Evolutionary conservation across 768 basidiomycete genomes (phyloP).

Genomic region (Lactarius deliciosus): DNA sequence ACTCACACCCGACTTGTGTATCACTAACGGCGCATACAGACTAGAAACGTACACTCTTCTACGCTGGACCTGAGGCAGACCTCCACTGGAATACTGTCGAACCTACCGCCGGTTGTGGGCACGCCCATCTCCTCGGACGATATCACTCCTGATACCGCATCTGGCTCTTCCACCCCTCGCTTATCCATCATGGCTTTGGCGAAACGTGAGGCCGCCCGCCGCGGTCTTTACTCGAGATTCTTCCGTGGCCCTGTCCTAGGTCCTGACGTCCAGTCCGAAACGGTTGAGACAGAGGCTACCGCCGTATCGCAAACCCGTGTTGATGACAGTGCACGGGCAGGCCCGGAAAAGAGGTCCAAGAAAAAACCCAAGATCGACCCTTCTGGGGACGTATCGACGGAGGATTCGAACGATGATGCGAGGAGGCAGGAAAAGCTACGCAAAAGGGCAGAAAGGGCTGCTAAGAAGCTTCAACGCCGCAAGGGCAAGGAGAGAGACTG

Average conservation of each 20-base stretch:
- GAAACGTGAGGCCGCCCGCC: conserved; percentile 76
- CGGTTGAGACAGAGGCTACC: conserved; percentile 6
- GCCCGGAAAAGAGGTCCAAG: conserved; percentile 5
- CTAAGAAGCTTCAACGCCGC: conserved; percentile 22
- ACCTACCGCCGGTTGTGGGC: conserved; percentile 56
- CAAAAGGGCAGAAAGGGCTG: conserved; percentile 29
- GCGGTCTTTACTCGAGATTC: conserved; percentile 76
- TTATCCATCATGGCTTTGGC: conserved; percentile 59
- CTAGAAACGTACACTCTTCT: conserved; percentile 17
- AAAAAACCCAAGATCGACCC: conserved; percentile 12
- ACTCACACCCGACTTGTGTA: neutral
- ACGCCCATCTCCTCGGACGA: conserved; percentile 45
- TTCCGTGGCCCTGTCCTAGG: conserved; percentile 73
- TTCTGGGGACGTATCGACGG: neutral
- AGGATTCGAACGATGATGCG: conserved; percentile 18
- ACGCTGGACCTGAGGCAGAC: conserved; percentile 52
- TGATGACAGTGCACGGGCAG: neutral
- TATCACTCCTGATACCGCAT: conserved; percentile 35
- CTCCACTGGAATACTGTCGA: conserved; percentile 72
- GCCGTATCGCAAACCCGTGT: conserved; percentile 4
- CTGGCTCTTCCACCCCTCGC: conserved; percentile 36
- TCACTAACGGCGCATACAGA: conserved; percentile 27
- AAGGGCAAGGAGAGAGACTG: conserved; percentile 11
- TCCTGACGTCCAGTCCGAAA: conserved; percentile 39
- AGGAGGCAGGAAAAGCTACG: conserved; percentile 19